A percentile compares a stretch with the other conserved stretches of the same genome.
Evolutionary conservation across 352 stramenopile species (phyloP).

Genomic region (Globisporangium abappressorium): DNA sequence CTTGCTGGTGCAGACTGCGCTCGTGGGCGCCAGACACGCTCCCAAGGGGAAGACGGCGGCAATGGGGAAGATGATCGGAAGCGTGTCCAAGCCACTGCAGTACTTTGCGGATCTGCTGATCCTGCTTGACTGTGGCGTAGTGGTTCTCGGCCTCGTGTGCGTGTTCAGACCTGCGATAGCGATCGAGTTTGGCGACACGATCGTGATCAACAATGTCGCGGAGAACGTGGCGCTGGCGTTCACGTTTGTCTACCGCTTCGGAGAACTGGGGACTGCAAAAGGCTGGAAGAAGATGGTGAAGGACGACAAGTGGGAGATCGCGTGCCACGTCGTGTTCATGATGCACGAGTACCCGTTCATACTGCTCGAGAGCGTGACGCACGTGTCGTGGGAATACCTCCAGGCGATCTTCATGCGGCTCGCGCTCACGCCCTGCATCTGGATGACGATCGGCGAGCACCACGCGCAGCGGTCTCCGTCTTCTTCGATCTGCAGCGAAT

Average conservation of each 20-base stretch:
- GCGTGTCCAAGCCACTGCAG: constrained; percentile 12
- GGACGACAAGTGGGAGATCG: constrained; percentile 29
- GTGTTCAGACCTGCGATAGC: constrained; percentile 18
- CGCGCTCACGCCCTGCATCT: constrained; percentile 28
- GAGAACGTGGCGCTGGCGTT: constrained; percentile 31
- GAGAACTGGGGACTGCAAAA: constrained; percentile 3
- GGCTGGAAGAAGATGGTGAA: constrained; percentile 17
- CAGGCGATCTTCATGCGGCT: constrained; percentile 35
- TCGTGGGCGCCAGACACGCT: constrained; percentile 4
- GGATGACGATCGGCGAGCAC: constrained; percentile 36
- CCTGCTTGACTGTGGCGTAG: constrained; percentile 18
- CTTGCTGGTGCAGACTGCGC: constrained; percentile 29
- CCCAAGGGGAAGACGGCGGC: neutral
- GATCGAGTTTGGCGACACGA: constrained; percentile 8
- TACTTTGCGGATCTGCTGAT: constrained; percentile 28
- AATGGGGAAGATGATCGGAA: neutral
- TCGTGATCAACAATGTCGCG: constrained; percentile 20
- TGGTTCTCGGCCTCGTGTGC: constrained; percentile 19
- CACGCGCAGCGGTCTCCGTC: constrained; percentile 13
- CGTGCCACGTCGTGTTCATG: constrained; percentile 31
- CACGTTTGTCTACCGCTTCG: constrained; percentile 35
- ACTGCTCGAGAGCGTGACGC: constrained; percentile 20
- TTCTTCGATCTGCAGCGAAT: neutral
- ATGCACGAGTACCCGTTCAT: constrained; percentile 38
- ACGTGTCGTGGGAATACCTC: constrained; percentile 25